phyloP scores from a whole-genome alignment of 768 basidiomycete species.

The Amanita exitialis region DNA sequence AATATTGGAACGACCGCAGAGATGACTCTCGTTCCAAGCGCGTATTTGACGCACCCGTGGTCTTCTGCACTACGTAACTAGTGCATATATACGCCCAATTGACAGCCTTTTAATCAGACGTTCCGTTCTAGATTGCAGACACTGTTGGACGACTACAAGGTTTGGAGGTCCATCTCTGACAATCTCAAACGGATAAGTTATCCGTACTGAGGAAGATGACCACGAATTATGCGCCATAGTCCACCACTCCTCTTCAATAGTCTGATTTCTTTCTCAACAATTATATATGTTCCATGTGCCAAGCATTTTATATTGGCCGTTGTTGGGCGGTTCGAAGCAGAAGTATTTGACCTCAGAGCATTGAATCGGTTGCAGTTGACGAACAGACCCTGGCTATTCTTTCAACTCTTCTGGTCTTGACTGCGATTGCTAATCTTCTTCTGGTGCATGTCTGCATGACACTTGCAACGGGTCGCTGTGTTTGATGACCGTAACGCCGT shows the following conservation, averaged over 20 bases:
- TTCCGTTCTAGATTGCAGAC: slow-evolving; percentile 24
- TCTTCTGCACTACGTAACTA: slow-evolving; percentile 32
- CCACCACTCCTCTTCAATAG: slow-evolving; percentile 31
- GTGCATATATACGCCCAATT: neutral
- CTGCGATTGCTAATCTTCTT: slow-evolving; percentile 28
- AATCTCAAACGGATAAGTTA: slow-evolving; percentile 24
- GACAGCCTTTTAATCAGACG: neutral
- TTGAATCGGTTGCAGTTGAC: slow-evolving; percentile 24
- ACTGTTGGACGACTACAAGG: slow-evolving; percentile 29
- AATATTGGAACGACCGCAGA: slow-evolving; percentile 30
- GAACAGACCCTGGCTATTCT: slow-evolving; percentile 24
- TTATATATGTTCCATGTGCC: slow-evolving; percentile 33
- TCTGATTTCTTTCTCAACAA: slow-evolving; percentile 39
- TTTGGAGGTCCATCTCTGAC: slow-evolving; percentile 26
- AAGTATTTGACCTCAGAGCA: neutral
- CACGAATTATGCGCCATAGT: slow-evolving; percentile 14
- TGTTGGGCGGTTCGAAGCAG: slow-evolving; percentile 37
- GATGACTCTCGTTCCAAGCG: slow-evolving; percentile 35
- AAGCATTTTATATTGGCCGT: slow-evolving; percentile 36
- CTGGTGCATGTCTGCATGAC: slow-evolving; percentile 17
- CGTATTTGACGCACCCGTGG: slow-evolving; percentile 27
- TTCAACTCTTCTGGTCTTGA: slow-evolving; percentile 20
- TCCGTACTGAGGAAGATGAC: neutral
- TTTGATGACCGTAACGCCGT: slow-evolving; percentile 11
- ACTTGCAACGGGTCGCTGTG: slow-evolving; percentile 16